Conservation (phyloP, 1,284 basidiomycete species). For the Cutaneotrichosporon curvatum region DNA sequence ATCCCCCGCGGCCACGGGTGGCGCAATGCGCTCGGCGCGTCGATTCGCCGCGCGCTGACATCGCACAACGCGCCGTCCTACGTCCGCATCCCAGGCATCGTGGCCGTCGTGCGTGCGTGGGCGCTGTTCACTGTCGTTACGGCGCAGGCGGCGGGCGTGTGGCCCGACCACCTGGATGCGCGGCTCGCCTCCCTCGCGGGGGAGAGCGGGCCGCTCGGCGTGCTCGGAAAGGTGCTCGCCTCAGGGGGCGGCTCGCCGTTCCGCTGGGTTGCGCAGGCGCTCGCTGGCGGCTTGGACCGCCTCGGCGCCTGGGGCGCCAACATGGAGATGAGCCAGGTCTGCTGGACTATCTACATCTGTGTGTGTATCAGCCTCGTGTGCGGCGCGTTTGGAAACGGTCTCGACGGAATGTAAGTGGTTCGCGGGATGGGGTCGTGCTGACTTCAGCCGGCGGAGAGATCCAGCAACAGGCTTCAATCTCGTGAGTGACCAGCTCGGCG, state of each 20-base stretch:
- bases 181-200: not conserved
- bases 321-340: constrained; percentile 39
- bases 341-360: constrained; percentile 42
- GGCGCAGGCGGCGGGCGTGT: constrained; percentile 35
- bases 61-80: constrained; percentile 23
- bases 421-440: not conserved
- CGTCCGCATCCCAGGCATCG: constrained; percentile 37
- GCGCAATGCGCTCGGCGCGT: constrained; percentile 1
- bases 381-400: constrained; percentile 35
- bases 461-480: constrained; percentile 42
- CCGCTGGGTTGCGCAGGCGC: not conserved
- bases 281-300: constrained; percentile 3
- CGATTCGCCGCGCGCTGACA: constrained; percentile 20
- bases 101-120: constrained; percentile 34
- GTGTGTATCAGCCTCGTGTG: constrained; percentile 38
- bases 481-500: constrained; percentile 15
- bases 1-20: constrained; percentile 21
- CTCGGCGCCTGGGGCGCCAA: constrained; percentile 31
- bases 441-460: constrained; percentile 28
- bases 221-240: not conserved
- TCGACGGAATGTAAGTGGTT: constrained; percentile 33
- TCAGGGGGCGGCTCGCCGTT: too few relatives aligned
- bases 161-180: constrained; percentile 16
- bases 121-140: constrained; percentile 35
- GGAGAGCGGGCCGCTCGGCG: not conserved